Evolutionary conservation across 495 filamentous ascomycete genomes (phyloP).

Genomic region (Podospora fimiseda): DNA sequence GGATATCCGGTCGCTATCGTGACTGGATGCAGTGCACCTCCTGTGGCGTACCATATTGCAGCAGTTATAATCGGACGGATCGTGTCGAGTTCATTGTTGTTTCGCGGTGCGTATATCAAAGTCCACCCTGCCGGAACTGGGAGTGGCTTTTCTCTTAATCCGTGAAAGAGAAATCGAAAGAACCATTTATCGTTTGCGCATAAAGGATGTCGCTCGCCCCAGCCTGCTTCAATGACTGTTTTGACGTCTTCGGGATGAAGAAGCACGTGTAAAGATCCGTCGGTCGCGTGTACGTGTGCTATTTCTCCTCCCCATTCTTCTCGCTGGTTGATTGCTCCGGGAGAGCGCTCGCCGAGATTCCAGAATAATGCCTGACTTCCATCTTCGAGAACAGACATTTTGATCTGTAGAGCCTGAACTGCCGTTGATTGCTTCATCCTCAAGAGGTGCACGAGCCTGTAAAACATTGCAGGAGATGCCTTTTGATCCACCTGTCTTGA

Average conservation of each 20-base stretch:
- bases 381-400: not conserved
- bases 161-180: constrained; percentile 7
- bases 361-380: not conserved
- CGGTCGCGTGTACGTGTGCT: not conserved
- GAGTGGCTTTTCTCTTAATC: not conserved
- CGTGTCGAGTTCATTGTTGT: not conserved
- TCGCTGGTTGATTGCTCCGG: not conserved
- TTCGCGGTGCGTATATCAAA: constrained; percentile 5
- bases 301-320: constrained; percentile 9
- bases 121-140: constrained; percentile 4
- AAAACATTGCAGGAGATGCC: not conserved
- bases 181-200: constrained; percentile 1
- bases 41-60: constrained; percentile 4
- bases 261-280: constrained; percentile 2
- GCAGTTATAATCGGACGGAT: not conserved
- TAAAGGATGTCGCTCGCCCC: constrained; percentile 6
- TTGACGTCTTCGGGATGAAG: constrained; percentile 3
- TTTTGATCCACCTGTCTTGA: not conserved
- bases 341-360: not conserved
- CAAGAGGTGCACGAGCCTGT: not conserved
- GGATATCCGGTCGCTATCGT: not conserved
- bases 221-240: not conserved
- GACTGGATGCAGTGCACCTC: not conserved
- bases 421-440: not conserved
- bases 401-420: not conserved